These are phyloP conservation scores for Polytrichum formosum DNA, from an alignment of 225 moss, liverwort and hornwort genomes.

Conservation along the genomic window DNA sequence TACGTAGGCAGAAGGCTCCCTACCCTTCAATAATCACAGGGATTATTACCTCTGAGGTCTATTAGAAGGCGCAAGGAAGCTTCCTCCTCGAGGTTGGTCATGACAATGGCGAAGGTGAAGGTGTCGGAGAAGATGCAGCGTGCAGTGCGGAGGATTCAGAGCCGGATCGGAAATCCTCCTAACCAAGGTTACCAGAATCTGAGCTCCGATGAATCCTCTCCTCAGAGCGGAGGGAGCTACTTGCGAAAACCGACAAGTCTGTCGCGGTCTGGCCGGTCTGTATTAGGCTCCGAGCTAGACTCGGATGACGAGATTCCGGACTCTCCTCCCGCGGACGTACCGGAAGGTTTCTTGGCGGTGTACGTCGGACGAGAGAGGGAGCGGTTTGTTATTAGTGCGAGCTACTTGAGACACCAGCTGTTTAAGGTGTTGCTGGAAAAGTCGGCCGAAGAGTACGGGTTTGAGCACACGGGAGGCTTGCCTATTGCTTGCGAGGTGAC, in stretches of 20 bases:
- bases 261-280: constrained; percentile 1
- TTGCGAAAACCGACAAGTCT: constrained; percentile 8
- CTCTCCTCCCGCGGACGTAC: constrained; percentile 50
- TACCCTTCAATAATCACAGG: background rate
- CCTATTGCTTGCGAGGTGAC: constrained; percentile 70
- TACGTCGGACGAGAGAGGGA: constrained; percentile 73
- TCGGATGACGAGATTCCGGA: constrained; percentile 16
- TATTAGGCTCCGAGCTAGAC: background rate
- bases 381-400: constrained; percentile 76
- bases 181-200: constrained; percentile 34
- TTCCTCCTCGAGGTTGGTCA: background rate
- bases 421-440: constrained; percentile 75
- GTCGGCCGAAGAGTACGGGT: constrained; percentile 85
- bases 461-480: constrained; percentile 73
- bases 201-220: constrained; percentile 13
- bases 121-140: constrained; percentile 61
- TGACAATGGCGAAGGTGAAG: constrained; percentile 33
- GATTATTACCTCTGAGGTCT: no score
- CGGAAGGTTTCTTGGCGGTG: constrained; percentile 76
- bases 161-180: constrained; percentile 29
- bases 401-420: constrained; percentile 56
- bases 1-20: no score
- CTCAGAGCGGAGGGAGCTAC: background rate
- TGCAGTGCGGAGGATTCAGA: constrained; percentile 49
- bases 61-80: background rate